Conservation (phyloP, 768 basidiomycete species). For the Suillus alpinus region DNA sequence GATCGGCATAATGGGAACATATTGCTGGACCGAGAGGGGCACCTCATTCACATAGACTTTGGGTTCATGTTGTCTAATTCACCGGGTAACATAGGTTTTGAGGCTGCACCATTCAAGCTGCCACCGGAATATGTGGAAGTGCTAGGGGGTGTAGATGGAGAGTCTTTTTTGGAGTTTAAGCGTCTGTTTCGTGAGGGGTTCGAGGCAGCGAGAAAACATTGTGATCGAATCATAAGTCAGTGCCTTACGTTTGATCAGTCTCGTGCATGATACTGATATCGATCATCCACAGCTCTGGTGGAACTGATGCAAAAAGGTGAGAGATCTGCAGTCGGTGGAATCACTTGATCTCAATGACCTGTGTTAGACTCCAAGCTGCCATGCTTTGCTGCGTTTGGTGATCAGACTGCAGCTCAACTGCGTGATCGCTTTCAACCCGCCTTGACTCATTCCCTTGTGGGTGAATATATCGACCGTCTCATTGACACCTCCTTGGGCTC, state of each 20-base stretch:
- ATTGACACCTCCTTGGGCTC: slow-evolving; percentile 90
- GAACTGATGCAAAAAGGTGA: slow-evolving; percentile 97
- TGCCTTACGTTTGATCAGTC: slow-evolving; percentile 11
- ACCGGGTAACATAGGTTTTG: slow-evolving; percentile 96
- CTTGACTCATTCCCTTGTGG: slow-evolving; percentile 79
- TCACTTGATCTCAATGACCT: slow-evolving; percentile 9
- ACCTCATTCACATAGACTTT: slow-evolving; percentile 96
- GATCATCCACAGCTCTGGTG: slow-evolving; percentile 63
- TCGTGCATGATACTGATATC: slow-evolving; percentile 6
- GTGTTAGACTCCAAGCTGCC: slow-evolving; percentile 78
- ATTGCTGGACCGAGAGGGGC: slow-evolving; percentile 90
- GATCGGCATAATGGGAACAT: slow-evolving; percentile 99
- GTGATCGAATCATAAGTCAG: slow-evolving; percentile 91
- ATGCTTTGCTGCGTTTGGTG: slow-evolving; percentile 88
- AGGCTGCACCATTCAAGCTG: slow-evolving; percentile 98
- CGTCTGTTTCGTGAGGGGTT: slow-evolving; percentile 90
- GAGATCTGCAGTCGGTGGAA: slow-evolving; percentile 8
- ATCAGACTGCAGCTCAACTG: slow-evolving; percentile 84
- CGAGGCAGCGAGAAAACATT: slow-evolving; percentile 91
- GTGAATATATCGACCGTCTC: slow-evolving; percentile 84
- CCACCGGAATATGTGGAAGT: slow-evolving; percentile 95
- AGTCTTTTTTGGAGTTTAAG: slow-evolving; percentile 81
- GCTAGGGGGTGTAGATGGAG: slow-evolving; percentile 77
- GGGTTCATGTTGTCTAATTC: slow-evolving; percentile 98
- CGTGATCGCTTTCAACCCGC: slow-evolving; percentile 93